Base-by-base conservation (phyloP, 139 green algal genomes). In the Astrephomene gubernaculifera region DNA sequence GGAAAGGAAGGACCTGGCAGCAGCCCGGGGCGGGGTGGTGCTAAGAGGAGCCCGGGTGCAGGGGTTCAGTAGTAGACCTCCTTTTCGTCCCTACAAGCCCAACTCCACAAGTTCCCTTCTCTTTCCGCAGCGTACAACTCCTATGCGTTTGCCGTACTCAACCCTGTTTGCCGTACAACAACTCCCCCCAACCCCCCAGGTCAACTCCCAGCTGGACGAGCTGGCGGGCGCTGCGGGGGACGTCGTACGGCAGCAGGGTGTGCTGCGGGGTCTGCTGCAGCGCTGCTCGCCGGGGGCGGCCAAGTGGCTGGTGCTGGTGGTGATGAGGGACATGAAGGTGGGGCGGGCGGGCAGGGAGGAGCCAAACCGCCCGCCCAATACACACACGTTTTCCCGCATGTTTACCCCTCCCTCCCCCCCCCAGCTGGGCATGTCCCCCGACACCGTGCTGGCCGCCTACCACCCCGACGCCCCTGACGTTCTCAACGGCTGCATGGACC, bases 401-500 rank as follows among this genome's bases (percentile, higher is more conserved):
- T 41, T 70, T 12, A 70, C 29, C 10, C 71, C 71, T 1, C 71
- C 25, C 2, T 7, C 9, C 8, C 73, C 6, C 27, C 53, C 87
- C 60, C 90, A 95, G 91, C 84, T 97, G 27, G 93, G 93, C 29
- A 82, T 93, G 35, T 86, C 71, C 53, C 90, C 94, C 29, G 87
- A 82, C 43, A 89, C 71, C 2, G 64, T 98, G 8, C 81, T 98
- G 72, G 45, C 71, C 9, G 79, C 84, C 36, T 96, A 93, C 74
- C 95, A 98, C 87, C 79, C 86, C 14, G 94, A 98, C 49, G 95
- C 94, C 4, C 53, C 85, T 41, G 79, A 95, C 41, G 75, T 93
- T 29, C 90, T 89, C 82, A 93, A 94, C 78, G 63, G 76, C 41
- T 85, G 61, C 33, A 73, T 64, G 79, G 61, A 76, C 79, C 39